These are phyloP conservation scores for Starmerella etchellsii DNA, from an alignment of 805 yeast species.

Conservation along the genomic window DNA sequence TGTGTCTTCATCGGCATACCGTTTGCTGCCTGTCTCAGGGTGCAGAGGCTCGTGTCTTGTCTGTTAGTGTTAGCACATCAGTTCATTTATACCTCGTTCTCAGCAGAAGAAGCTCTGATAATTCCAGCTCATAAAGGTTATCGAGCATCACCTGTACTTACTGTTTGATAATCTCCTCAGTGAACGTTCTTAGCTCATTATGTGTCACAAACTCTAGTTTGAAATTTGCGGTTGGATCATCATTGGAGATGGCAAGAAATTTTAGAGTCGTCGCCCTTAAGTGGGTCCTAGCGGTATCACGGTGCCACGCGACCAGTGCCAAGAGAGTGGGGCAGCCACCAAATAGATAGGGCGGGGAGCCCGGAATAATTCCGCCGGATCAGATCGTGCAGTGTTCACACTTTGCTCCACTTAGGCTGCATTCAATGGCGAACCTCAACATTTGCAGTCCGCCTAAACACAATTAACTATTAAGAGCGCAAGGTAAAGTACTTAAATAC, in stretches of 20 bases:
- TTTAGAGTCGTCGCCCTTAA: neutral
- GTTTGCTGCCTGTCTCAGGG: neutral
- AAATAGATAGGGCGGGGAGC: too few relatives aligned
- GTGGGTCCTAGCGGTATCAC: too few relatives aligned
- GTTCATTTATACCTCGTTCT: constrained; percentile 39
- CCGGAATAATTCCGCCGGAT: too few relatives aligned
- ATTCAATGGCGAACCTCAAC: too few relatives aligned
- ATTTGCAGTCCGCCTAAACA: too few relatives aligned
- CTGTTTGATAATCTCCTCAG: constrained; percentile 19
- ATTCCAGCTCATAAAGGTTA: constrained; percentile 93
- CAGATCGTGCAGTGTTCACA: too few relatives aligned
- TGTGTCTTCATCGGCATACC: constrained; percentile 53
- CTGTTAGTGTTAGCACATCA: constrained; percentile 19
- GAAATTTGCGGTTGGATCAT: constrained; percentile 39
- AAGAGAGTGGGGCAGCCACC: too few relatives aligned
- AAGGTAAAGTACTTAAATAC: too few relatives aligned
- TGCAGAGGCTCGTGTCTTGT: neutral
- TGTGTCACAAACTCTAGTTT: constrained; percentile 56
- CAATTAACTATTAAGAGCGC: too few relatives aligned
- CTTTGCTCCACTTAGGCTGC: too few relatives aligned
- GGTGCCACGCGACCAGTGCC: too few relatives aligned
- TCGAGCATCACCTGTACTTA: constrained; percentile 28
- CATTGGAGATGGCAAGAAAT: constrained; percentile 17
- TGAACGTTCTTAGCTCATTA: constrained; percentile 36
- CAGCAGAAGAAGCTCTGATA: constrained; percentile 82